A percentile compares a stretch with the other conserved stretches of the same genome.
These are phyloP conservation scores for Colletotrichum endophyticum DNA, from an alignment of 2,329 filamentous ascomycete genomes.

Conservation along the genomic window DNA sequence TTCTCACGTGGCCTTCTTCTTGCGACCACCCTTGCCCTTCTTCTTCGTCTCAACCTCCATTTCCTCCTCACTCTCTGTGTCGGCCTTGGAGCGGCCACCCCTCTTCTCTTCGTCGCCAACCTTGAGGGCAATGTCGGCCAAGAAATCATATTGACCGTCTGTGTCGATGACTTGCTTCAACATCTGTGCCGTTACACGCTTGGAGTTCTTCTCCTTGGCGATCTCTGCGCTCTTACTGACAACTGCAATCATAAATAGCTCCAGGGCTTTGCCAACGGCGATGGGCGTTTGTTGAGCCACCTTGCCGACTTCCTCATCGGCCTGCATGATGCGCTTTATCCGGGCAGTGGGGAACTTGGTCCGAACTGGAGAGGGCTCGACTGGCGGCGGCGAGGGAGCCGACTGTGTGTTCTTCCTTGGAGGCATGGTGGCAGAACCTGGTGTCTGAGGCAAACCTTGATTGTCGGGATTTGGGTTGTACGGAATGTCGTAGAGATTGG, in stretches of 20 bases:
- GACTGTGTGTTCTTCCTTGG: slow-evolving; percentile 42
- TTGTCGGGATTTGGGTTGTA: background rate
- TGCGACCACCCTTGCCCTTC: slow-evolving; percentile 49
- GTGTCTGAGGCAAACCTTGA: slow-evolving; percentile 22
- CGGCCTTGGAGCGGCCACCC: slow-evolving; percentile 46
- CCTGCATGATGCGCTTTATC: slow-evolving; percentile 99
- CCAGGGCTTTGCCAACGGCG: slow-evolving; percentile 92
- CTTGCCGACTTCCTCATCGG: slow-evolving; percentile 97
- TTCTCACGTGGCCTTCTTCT: slow-evolving; percentile 48
- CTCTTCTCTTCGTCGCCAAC: slow-evolving; percentile 66
- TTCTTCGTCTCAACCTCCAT: slow-evolving; percentile 52
- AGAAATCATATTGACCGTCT: slow-evolving; percentile 93
- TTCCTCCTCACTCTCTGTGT: slow-evolving; percentile 60
- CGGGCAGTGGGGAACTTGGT: slow-evolving; percentile 97
- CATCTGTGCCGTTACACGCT: slow-evolving; percentile 88
- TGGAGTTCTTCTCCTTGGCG: slow-evolving; percentile 81
- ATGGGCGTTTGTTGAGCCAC: slow-evolving; percentile 97
- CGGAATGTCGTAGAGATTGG: slow-evolving; percentile 16
- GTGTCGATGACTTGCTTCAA: slow-evolving; percentile 88
- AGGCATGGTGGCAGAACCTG: slow-evolving; percentile 36
- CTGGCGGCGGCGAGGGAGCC: slow-evolving; percentile 40
- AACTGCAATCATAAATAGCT: slow-evolving; percentile 96
- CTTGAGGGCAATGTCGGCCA: slow-evolving; percentile 88
- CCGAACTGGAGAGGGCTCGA: slow-evolving; percentile 76
- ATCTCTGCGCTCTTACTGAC: slow-evolving; percentile 88